Evolutionary conservation across 805 yeast genomes (phyloP).

Genomic region (Kluyveromyces starmeri): DNA sequence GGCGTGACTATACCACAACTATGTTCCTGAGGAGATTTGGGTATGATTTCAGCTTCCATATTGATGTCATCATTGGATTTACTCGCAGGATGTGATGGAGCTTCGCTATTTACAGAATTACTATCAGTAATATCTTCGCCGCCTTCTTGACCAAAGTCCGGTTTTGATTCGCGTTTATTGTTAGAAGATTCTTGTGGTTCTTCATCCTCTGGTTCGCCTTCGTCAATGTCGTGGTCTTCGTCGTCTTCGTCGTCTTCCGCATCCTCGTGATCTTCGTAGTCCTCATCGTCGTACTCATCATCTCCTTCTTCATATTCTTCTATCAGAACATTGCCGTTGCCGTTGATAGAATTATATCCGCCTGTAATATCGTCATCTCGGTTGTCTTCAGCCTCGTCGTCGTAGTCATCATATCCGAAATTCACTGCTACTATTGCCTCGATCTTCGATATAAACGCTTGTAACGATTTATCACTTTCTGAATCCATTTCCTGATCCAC

Average conservation of each 20-base stretch:
- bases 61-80: too few species aligned
- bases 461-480: constrained; percentile 12
- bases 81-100: too few species aligned
- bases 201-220: constrained; percentile 1
- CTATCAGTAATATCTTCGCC: too few species aligned
- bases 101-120: too few species aligned
- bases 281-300: constrained; percentile 12
- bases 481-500: too few species aligned
- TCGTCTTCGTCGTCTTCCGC: constrained; percentile 8
- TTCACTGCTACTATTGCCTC: constrained; percentile 26
- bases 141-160: too few species aligned
- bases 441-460: constrained; percentile 22
- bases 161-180: too few species aligned
- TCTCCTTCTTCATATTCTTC: constrained; percentile 13
- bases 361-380: constrained; percentile 9
- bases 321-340: constrained; percentile 5
- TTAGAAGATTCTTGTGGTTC: neutral
- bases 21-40: too few species aligned
- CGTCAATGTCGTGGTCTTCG: constrained; percentile 1
- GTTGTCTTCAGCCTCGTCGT: constrained; percentile 19
- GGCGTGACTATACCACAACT: too few species aligned
- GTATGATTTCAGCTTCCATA: too few species aligned
- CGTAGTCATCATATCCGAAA: constrained; percentile 27
- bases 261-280: constrained; percentile 10
- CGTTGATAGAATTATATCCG: constrained; percentile 9